phyloP scores from a whole-genome alignment of 345 rosid species.

The Eucalyptus sp. region DNA sequence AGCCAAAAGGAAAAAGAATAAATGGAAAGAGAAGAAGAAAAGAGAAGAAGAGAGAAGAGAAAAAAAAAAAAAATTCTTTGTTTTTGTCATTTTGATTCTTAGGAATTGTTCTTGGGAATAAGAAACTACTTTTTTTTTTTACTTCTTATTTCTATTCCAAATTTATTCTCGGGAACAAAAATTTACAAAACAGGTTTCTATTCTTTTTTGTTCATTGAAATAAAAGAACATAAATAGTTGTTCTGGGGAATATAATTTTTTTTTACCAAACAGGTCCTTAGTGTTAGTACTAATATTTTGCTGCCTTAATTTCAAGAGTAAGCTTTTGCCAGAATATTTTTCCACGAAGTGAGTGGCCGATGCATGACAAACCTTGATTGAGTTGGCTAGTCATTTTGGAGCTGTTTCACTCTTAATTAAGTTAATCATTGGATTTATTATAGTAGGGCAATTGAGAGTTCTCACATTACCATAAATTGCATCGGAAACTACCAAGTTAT shows the following conservation, averaged over 20 bases:
- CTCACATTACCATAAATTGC: background rate
- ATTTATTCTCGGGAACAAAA: too few species aligned
- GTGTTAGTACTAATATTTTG: background rate
- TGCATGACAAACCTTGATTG: background rate
- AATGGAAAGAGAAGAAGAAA: too few species aligned
- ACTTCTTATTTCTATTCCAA: too few species aligned
- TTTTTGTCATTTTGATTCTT: fast-evolving
- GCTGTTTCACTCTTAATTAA: background rate
- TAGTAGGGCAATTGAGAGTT: background rate
- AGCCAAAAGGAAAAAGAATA: too few species aligned
- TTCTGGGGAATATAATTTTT: fast-evolving
- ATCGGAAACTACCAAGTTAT: background rate
- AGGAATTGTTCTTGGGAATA: fast-evolving
- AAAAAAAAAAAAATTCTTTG: too few species aligned
- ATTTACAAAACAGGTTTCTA: fast-evolving
- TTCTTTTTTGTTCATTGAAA: fast-evolving
- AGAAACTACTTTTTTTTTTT: too few species aligned
- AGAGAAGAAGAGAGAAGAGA: too few species aligned
- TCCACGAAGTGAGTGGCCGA: background rate
- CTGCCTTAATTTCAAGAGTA: background rate
- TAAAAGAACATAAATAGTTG: too few species aligned
- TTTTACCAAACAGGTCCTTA: background rate
- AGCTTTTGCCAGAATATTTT: background rate
- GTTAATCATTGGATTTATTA: background rate
- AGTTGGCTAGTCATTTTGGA: background rate